phyloP scores from a whole-genome alignment of 768 basidiomycete genomes.

The Mrakia hoshinonis region DNA sequence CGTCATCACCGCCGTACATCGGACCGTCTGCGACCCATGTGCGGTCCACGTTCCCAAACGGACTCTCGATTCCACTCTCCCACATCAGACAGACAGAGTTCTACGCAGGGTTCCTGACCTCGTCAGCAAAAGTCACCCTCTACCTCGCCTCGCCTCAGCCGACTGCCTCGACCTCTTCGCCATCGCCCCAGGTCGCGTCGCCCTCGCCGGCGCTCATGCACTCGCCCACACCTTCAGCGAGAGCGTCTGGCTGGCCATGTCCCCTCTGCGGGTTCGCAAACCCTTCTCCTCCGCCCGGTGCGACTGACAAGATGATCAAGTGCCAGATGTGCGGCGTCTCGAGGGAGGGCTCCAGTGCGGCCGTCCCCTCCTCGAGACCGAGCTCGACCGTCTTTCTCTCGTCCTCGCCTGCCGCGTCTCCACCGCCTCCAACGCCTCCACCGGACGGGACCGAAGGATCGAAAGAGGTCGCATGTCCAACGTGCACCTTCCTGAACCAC shows the following conservation, averaged over 20 bases:
- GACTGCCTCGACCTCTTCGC: background rate
- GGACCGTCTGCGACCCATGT: conserved; percentile 24
- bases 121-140: conserved; percentile 79
- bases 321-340: conserved; percentile 28
- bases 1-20: background rate
- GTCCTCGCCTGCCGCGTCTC: conserved; percentile 37
- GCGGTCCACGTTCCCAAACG: conserved; percentile 47
- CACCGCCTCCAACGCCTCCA: conserved; percentile 36
- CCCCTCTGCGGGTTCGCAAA: conserved; percentile 27
- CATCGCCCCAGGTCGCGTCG: conserved; percentile 9
- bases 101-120: conserved; percentile 82
- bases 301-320: conserved; percentile 18
- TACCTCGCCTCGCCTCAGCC: conserved; percentile 43
- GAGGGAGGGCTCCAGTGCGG: conserved; percentile 26
- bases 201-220: background rate
- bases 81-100: conserved; percentile 67
- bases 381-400: conserved; percentile 32
- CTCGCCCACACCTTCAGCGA: background rate
- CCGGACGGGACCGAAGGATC: background rate
- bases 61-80: conserved; percentile 53
- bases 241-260: conserved; percentile 15
- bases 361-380: conserved; percentile 40
- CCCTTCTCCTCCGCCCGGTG: conserved; percentile 16
- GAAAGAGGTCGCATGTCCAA: conserved; percentile 58
- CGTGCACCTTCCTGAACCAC: conserved; percentile 89